These are phyloP conservation scores for Pichia gijzeniarum DNA, from an alignment of 805 yeast genomes.

Conservation along the genomic window DNA sequence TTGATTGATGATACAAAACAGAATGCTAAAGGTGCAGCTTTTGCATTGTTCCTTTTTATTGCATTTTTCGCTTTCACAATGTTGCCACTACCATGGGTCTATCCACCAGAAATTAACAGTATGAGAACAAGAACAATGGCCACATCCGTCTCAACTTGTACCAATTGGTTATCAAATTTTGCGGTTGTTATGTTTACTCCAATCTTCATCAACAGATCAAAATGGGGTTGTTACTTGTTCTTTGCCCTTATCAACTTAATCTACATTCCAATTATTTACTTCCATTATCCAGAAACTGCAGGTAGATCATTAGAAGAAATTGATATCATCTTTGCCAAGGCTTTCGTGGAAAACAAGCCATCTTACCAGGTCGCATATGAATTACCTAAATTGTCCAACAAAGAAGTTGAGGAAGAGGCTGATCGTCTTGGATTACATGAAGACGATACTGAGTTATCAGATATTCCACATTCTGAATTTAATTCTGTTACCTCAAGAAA, in stretches of 20 bases:
- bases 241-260: slow-evolving; percentile 58
- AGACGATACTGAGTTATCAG: slow-evolving; percentile 12
- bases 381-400: slow-evolving; percentile 51
- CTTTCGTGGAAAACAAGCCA: slow-evolving; percentile 46
- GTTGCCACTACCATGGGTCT: slow-evolving; percentile 47
- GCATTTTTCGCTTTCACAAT: slow-evolving; percentile 47
- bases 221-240: slow-evolving; percentile 64
- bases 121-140: slow-evolving; percentile 65
- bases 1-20: slow-evolving; percentile 33
- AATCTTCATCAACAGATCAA: slow-evolving; percentile 40
- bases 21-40: slow-evolving; percentile 61
- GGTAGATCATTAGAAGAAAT: slow-evolving; percentile 72
- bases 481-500: no score
- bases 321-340: slow-evolving; percentile 63
- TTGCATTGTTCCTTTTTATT: slow-evolving; percentile 56
- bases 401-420: slow-evolving; percentile 57
- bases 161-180: slow-evolving; percentile 65
- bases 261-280: slow-evolving; percentile 56
- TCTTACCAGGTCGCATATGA: slow-evolving; percentile 60
- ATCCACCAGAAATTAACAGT: slow-evolving; percentile 63
- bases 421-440: slow-evolving; percentile 45
- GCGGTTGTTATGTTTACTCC: slow-evolving; percentile 69
- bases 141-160: slow-evolving; percentile 53
- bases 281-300: slow-evolving; percentile 72
- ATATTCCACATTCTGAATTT: background rate